Conservation (phyloP, 106 monocot species). For the Gastrodia elata region DNA sequence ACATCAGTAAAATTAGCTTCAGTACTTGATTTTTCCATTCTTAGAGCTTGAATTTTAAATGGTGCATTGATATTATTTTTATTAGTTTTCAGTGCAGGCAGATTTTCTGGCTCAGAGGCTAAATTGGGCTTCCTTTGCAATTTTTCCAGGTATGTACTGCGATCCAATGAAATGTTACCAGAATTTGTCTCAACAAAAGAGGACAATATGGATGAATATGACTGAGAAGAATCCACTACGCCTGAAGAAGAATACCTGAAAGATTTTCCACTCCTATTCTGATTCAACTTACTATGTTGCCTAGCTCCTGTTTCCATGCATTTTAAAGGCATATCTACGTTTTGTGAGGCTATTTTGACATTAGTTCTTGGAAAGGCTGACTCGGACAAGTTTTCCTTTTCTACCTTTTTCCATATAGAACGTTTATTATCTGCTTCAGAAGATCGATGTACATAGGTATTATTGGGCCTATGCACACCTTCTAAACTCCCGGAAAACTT, state of each 20-base stretch:
- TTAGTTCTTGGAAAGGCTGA: constrained; percentile 6
- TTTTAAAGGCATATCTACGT: constrained; percentile 12
- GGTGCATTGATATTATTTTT: constrained; percentile 5
- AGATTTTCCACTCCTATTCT: constrained; percentile 15
- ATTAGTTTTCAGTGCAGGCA: constrained; percentile 15
- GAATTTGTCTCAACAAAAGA: constrained; percentile 14
- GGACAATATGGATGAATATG: not conserved
- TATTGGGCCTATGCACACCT: not conserved
- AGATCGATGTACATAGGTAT: not conserved
- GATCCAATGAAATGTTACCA: not conserved
- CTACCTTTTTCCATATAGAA: constrained; percentile 66
- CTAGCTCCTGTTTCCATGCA: constrained; percentile 6
- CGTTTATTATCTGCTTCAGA: constrained; percentile 25
- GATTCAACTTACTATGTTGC: constrained; percentile 10
- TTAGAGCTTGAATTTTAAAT: constrained; percentile 15
- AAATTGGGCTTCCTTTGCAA: constrained; percentile 14
- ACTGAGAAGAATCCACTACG: constrained; percentile 10
- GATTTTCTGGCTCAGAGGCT: constrained; percentile 12
- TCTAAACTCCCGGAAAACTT: constrained; percentile 19
- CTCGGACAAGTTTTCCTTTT: constrained; percentile 17
- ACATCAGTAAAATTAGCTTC: not conserved
- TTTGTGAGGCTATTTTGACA: not conserved
- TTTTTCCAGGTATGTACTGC: constrained; percentile 5
- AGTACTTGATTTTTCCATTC: constrained; percentile 12
- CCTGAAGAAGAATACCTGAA: constrained; percentile 14